phyloP scores from a whole-genome alignment of 108 stramenopile genomes.

The Cyclostephanos invisitatus region DNA sequence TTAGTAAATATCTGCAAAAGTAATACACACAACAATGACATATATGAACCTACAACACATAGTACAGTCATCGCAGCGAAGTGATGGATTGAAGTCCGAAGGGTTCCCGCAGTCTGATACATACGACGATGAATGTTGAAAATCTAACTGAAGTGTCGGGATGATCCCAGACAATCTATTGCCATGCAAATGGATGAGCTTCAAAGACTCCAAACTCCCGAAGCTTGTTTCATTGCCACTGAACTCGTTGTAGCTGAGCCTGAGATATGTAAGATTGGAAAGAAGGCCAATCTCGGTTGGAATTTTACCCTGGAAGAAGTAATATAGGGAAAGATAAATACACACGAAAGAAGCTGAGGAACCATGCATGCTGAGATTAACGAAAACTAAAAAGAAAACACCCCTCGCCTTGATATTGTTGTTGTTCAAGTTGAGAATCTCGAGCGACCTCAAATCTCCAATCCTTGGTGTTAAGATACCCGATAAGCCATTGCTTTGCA shows the following conservation, averaged over 20 bases:
- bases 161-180: slow-evolving; percentile 9
- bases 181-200: slow-evolving; percentile 1
- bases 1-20: neutral
- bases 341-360: too few relatives aligned
- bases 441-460: too few relatives aligned
- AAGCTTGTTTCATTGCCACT: neutral
- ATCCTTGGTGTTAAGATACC: too few relatives aligned
- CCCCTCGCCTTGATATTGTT: too few relatives aligned
- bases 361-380: too few relatives aligned
- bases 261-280: neutral
- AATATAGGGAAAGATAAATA: too few relatives aligned
- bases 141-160: neutral
- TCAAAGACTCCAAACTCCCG: neutral
- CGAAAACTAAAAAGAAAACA: too few relatives aligned
- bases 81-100: neutral
- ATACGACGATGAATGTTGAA: neutral
- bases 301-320: slow-evolving; percentile 4
- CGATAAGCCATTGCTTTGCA: too few relatives aligned
- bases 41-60: slow-evolving; percentile 8
- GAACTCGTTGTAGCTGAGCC: neutral
- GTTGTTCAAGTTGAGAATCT: too few relatives aligned
- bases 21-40: neutral
- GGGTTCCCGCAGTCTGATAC: slow-evolving; percentile 9
- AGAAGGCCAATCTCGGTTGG: slow-evolving; percentile 2
- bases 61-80: slow-evolving; percentile 4